Base-by-base conservation (phyloP, 148 eudicot species). In the Silene latifolia region DNA sequence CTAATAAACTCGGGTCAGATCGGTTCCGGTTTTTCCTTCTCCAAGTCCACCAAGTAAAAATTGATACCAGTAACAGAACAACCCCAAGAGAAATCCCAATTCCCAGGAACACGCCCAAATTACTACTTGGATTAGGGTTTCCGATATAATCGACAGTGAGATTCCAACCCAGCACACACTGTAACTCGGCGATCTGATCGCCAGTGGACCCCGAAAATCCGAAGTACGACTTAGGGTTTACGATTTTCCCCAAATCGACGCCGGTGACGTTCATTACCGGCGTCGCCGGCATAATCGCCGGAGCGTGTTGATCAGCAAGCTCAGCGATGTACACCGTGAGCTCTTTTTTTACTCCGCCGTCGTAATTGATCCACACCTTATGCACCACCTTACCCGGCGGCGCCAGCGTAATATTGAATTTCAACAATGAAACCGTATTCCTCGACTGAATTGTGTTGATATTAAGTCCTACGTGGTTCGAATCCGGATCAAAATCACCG, bases 191-290 rank as follows among this genome's bases (percentile, higher is more conserved):
- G 0, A 47, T 67, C 4, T 23, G 35, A 5, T 19, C 76, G n/a
- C 98, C 90, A 0, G 98, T 93, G 0, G 97, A 86, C 0, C 89
- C 98, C 3, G 98, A 79, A 62, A 93, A 93, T 10, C 98, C 98
- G 64, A 93, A 89, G 66, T 89, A 93, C 0, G 95, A 88, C 9
- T 67, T 4, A 77, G 85, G 82, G 18, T 70, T 67, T 0, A 93
- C 89, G 7, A 81, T 74, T 3, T 44, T 19, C 46, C 77, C 80
- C 23, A 93, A 83, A 61, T 93, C 87, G 3, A 93, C 76, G 35
- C 69, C 69, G 23, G 74, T 29, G 0, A 78, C 75, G 10, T 21
- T 75, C 20, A 93, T 61, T 0, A 91, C 82, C 13, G 98, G 95
- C 0, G 69, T 21, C 1, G 21, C 13, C 0, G 98, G 97, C 78